Evolutionary conservation across 2,329 filamentous ascomycete species (phyloP).

Genomic region (Tolypocladium cylindrosporum): DNA sequence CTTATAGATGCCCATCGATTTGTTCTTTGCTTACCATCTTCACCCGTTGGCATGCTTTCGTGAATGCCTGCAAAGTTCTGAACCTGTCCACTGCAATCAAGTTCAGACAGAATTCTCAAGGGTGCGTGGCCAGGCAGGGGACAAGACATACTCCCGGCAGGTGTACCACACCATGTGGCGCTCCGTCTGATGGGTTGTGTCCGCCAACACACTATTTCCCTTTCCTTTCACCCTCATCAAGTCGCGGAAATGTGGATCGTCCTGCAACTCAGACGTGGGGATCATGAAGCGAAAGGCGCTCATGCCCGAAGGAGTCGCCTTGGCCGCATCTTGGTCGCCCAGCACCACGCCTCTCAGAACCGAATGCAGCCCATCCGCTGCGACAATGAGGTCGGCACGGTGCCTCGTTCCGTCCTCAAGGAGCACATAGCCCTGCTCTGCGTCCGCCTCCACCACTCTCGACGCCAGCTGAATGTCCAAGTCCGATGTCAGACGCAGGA

Average conservation of each 20-base stretch:
- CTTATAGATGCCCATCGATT: not conserved
- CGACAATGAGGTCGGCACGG: constrained; percentile 2
- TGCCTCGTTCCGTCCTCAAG: constrained; percentile 1
- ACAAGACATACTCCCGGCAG: constrained; percentile 1
- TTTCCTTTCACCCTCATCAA: not conserved
- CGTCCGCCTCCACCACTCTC: not conserved
- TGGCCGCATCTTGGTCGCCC: not conserved
- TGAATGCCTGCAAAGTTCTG: constrained; percentile 5
- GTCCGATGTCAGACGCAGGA: constrained; percentile 2
- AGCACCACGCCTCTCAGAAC: constrained; percentile 1
- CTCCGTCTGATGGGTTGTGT: constrained; percentile 1
- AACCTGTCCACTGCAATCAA: not conserved
- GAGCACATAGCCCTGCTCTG: not conserved
- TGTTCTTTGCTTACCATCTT: no score
- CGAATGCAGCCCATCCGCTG: constrained; percentile 3
- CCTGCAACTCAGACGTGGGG: not conserved
- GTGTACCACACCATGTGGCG: constrained; percentile 5
- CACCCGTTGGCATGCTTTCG: not conserved
- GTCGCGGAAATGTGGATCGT: not conserved
- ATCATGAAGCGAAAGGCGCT: constrained; percentile 5
- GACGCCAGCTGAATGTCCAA: constrained; percentile 1
- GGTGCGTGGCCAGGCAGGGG: no score
- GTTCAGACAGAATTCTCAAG: not conserved
- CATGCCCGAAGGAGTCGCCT: not conserved
- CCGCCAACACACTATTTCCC: not conserved